Base-by-base conservation (phyloP, 2,329 filamentous ascomycete genomes). In the Colletotrichum sp. region DNA sequence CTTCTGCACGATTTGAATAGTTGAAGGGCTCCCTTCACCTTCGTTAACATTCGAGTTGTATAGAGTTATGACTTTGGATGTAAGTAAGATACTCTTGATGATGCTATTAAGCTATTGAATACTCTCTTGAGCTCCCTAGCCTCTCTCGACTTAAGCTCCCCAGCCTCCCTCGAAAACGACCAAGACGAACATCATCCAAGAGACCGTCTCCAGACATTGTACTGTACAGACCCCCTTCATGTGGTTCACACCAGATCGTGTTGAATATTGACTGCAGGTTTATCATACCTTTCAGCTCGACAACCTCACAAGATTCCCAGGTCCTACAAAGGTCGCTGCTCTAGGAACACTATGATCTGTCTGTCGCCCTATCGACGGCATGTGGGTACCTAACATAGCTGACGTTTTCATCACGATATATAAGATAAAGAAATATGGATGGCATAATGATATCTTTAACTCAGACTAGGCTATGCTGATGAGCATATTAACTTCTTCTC, bases 11-110 rank as follows among this genome's bases (percentile, higher is more conserved):
- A 24, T 1, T 26, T 57, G 12, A 57, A 13, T 57, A 1, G 15
- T 13, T 26, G 1, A 57, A 26, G 1, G 6, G 21, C 24, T 57
- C 6, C 52, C 52, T 4, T 26, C 52, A 6, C 6, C 24, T 57
- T 57, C 24, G 21, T 2, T 0, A 15, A 57, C 7, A 57, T 57
- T 57, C 12, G 12, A 26, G n/a, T 57, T 3, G 12, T 57, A 24
- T 2, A 5, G n/a, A 24, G 1, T 12, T 1, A 55, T 55, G n/a
- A 6, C 1, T 7, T 57, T 15, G 2, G 6, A 57, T 57, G 9
- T 4, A 24, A 5, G 24, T 2, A 26, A 57, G 21, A 57, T n/a
- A 24, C 10, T 57, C n/a, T 16, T 15, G 15, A 16, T 7, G 10
- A 13, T 57, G 7, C 12, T 0, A 13, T 26, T 1, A 26, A 16